Percentiles rank a stretch among this genome's conserved stretches.
phyloP scores from a whole-genome alignment of 495 filamentous ascomycete genomes.

The Penicillium waksmanii region DNA sequence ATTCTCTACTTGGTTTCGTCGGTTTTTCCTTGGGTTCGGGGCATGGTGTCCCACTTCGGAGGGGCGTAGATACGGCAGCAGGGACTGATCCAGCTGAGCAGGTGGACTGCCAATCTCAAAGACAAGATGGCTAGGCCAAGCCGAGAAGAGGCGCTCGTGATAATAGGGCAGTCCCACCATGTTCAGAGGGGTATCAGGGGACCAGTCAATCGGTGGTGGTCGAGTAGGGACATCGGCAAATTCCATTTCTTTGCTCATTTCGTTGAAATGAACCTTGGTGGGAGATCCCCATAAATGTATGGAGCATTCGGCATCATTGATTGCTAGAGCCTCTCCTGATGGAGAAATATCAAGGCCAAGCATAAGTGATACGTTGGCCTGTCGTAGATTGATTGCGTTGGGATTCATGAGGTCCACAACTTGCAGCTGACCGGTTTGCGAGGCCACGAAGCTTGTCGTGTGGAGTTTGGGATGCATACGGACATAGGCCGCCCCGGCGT shows the following conservation, averaged over 20 bases:
- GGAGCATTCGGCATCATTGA: constrained; percentile 76
- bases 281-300: constrained; percentile 93
- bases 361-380: constrained; percentile 77
- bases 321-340: constrained; percentile 84
- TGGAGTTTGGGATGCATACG: constrained; percentile 94
- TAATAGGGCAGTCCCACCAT: constrained; percentile 92
- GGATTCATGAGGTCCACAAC: constrained; percentile 95
- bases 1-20: constrained; percentile 83
- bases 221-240: constrained; percentile 66
- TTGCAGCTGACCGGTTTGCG: constrained; percentile 88
- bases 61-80: constrained; percentile 67
- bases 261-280: constrained; percentile 85
- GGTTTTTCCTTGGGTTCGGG: constrained; percentile 71
- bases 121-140: constrained; percentile 81
- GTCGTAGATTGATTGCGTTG: constrained; percentile 85
- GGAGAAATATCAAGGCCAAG: constrained; percentile 81
- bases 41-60: constrained; percentile 75
- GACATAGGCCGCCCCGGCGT: constrained; percentile 87
- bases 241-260: constrained; percentile 77
- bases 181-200: constrained; percentile 78
- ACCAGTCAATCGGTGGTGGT: constrained; percentile 63
- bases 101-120: constrained; percentile 86
- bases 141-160: constrained; percentile 81
- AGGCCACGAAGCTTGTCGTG: constrained; percentile 88
- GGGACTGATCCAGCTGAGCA: constrained; percentile 70